These are phyloP conservation scores for Porodaedalea pini DNA, from an alignment of 1,284 basidiomycete species.

Conservation along the genomic window DNA sequence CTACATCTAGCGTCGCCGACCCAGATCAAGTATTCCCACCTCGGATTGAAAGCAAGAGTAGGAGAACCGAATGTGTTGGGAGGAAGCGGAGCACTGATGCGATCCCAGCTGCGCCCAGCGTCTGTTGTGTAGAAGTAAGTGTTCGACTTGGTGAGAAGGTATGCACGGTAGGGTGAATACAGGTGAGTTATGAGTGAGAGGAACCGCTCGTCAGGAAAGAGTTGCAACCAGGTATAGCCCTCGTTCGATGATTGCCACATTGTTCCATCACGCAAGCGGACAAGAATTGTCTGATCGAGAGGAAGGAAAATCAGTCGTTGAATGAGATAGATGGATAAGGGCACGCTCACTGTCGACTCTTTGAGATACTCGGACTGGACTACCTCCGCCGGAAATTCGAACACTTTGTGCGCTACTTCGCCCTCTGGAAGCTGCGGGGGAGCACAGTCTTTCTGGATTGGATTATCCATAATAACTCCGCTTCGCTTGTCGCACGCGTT, in stretches of 20 bases:
- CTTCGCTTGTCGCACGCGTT: conserved; percentile 71
- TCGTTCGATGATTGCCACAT: conserved; percentile 95
- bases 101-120: conserved; percentile 73
- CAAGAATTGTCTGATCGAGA: conserved; percentile 70
- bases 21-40: conserved; percentile 87
- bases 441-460: conserved; percentile 71
- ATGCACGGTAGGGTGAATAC: conserved; percentile 80
- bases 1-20: conserved; percentile 74
- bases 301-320: conserved; percentile 25
- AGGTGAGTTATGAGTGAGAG: conserved; percentile 84
- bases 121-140: conserved; percentile 82
- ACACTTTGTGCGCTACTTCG: conserved; percentile 65
- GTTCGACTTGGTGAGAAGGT: conserved; percentile 73
- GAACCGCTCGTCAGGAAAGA: conserved; percentile 60
- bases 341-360: conserved; percentile 21
- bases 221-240: conserved; percentile 85
- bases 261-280: conserved; percentile 71
- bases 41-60: conserved; percentile 86
- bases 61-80: conserved; percentile 80
- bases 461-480: conserved; percentile 63
- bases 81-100: conserved; percentile 54
- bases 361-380: conserved; percentile 84
- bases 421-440: conserved; percentile 74
- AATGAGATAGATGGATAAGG: background rate
- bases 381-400: conserved; percentile 69